phyloP scores from a whole-genome alignment of 2,329 filamentous ascomycete genomes.

The Lomentospora prolificans region DNA sequence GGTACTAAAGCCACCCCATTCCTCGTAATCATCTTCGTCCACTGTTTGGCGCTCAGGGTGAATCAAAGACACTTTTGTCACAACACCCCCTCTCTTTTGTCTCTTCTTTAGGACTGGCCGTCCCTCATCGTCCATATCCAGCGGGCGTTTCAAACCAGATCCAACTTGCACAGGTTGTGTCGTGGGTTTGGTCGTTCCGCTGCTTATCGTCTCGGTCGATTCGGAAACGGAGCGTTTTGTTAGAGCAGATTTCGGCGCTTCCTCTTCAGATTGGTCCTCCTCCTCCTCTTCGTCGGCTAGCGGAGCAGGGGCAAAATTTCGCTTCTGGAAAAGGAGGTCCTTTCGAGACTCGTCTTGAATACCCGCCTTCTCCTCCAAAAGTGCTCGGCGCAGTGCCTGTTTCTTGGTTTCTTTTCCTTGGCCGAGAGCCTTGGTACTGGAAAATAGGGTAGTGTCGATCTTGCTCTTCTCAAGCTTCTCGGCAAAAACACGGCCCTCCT shows the following conservation, averaged over 20 bases:
- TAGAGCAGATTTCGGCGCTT: slow-evolving; percentile 13
- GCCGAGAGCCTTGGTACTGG: slow-evolving; percentile 69
- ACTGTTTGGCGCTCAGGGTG: slow-evolving; percentile 28
- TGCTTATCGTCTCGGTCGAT: not conserved
- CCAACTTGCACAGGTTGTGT: slow-evolving; percentile 35
- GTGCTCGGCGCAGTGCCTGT: slow-evolving; percentile 53
- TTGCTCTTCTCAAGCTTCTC: slow-evolving; percentile 71
- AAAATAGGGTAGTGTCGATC: slow-evolving; percentile 72
- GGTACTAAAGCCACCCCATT: slow-evolving; percentile 55
- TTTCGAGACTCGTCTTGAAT: slow-evolving; percentile 41
- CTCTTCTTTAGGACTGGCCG: slow-evolving; percentile 75
- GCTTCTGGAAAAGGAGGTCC: slow-evolving; percentile 41
- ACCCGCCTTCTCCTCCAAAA: slow-evolving; percentile 57
- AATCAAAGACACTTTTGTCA: slow-evolving; percentile 39
- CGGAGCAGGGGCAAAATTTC: slow-evolving; percentile 10
- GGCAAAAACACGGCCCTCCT: slow-evolving; percentile 77
- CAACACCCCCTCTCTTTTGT: slow-evolving; percentile 58
- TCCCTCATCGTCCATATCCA: slow-evolving; percentile 71
- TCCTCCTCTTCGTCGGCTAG: slow-evolving; percentile 7
- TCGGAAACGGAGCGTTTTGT: slow-evolving; percentile 9
- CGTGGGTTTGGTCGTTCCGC: slow-evolving; percentile 5
- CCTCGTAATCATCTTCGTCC: slow-evolving; percentile 33
- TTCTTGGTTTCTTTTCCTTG: slow-evolving; percentile 61
- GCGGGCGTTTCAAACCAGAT: slow-evolving; percentile 74
- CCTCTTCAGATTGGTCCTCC: slow-evolving; percentile 20